Evolutionary conservation across 2,329 filamentous ascomycete species (phyloP), one percentile per base, ranked within the genome.

Genomic region (Neopestalotiopsis rosae): DNA sequence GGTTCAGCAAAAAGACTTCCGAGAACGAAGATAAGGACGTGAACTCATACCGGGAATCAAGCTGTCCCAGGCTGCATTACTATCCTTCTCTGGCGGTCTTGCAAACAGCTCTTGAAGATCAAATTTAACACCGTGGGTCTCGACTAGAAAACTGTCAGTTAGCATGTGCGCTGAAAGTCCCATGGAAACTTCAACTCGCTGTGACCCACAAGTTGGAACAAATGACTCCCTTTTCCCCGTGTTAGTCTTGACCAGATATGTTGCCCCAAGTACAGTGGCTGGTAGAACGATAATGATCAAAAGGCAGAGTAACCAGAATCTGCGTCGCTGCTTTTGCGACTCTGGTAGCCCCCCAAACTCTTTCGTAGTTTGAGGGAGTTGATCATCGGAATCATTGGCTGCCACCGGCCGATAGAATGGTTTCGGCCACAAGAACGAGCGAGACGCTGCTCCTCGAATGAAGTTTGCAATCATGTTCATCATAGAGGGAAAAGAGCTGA

Each of bases 381-480:
- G 49, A 56, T 56, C 49, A 56, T 56, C 49, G 49, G 49, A 17
- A 56, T 56, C 14, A 56, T 13, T 56, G 14, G 49, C 14, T 56
- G 5, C 49, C 20, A 56, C 20, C 14, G 49, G 49, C 14, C 20
- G 20, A 56, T 56, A 56, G 49, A 24, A 17, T 17, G 49, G 49
- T 56, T 56, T 56, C 49, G 49, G 20, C 49, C 49, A 56, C 49
- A 24, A 56, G 49, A 56, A 56, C 20, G 49, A 56, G 49, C 49
- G 20, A 56, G 49, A 56, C 14, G 49, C 12, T 56, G 49, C 49
- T 56, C 14, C 14, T 24, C 49, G 20, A 56, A 24, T 17, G 49
- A 56, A 56, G 14, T 56, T 56, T 56, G 14, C 49, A 24, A 56
- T 24, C 49, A 56, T 56, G 49, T 56, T 56, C 32, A 34, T 34